Percentiles rank a stretch among this genome's conserved stretches.
phyloP scores from a whole-genome alignment of 352 stramenopile species.

The Pythium rhizo-oryzae region DNA sequence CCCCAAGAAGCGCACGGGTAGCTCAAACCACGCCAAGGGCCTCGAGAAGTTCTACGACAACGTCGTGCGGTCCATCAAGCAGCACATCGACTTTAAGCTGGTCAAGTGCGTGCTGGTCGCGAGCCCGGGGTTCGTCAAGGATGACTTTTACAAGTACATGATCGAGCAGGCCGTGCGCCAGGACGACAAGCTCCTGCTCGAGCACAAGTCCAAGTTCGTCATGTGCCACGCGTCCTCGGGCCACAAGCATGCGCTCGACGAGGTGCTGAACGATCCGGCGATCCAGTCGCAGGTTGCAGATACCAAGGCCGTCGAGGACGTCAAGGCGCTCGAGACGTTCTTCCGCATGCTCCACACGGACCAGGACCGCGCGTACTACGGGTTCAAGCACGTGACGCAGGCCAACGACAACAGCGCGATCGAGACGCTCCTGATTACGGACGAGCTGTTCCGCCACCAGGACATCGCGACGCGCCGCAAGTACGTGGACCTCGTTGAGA shows the following conservation, averaged over 20 bases:
- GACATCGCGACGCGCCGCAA: constrained; percentile 90
- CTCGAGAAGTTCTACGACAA: constrained; percentile 97
- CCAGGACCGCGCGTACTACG: constrained; percentile 97
- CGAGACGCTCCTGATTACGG: constrained; percentile 95
- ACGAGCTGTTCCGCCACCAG: constrained; percentile 93
- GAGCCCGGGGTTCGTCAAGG: constrained; percentile 97
- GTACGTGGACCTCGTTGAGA: constrained; percentile 96
- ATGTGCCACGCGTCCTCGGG: constrained; percentile 94
- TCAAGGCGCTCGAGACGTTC: constrained; percentile 93
- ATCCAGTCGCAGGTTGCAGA: constrained; percentile 94
- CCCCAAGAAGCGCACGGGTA: constrained; percentile 97
- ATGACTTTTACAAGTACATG: constrained; percentile 98
- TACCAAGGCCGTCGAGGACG: constrained; percentile 94
- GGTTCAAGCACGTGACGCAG: constrained; percentile 92
- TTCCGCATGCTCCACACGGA: constrained; percentile 96
- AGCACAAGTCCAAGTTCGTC: constrained; percentile 98
- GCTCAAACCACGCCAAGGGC: constrained; percentile 92
- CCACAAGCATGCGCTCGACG: constrained; percentile 98
- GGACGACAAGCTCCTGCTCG: constrained; percentile 94
- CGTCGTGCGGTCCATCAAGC: constrained; percentile 94
- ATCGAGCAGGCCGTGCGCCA: constrained; percentile 89
- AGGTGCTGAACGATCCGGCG: constrained; percentile 93
- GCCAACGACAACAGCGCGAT: constrained; percentile 94
- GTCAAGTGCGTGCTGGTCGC: constrained; percentile 97
- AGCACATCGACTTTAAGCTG: constrained; percentile 96